Conservation (phyloP, 805 yeast species). For the Teunomyces panamensis region DNA sequence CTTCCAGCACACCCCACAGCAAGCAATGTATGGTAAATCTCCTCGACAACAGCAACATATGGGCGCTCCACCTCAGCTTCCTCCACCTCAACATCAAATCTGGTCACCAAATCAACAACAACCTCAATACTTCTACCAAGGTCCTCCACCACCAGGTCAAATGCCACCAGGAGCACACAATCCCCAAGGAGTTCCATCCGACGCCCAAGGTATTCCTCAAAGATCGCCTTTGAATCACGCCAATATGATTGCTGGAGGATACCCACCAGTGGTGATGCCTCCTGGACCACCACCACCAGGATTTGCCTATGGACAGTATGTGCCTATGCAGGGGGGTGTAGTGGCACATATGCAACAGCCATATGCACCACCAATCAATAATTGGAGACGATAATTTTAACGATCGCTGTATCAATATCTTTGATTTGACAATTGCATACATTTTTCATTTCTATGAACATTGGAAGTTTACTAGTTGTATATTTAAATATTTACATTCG, state of each 20-base stretch:
- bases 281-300: slow-evolving; percentile 30
- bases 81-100: slow-evolving; percentile 26
- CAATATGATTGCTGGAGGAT: slow-evolving; percentile 17
- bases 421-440: slow-evolving; percentile 2
- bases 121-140: slow-evolving; percentile 21
- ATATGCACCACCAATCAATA: slow-evolving; percentile 19
- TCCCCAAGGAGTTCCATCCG: slow-evolving; percentile 3
- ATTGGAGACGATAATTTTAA: slow-evolving; percentile 22
- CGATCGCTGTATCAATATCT: not conserved
- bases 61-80: slow-evolving; percentile 20
- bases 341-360: slow-evolving; percentile 20
- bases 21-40: slow-evolving; percentile 8
- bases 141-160: slow-evolving; percentile 12
- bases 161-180: slow-evolving; percentile 7
- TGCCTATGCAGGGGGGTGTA: slow-evolving; percentile 32
- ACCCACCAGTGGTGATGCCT: slow-evolving; percentile 13
- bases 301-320: slow-evolving; percentile 36
- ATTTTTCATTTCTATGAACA: not conserved
- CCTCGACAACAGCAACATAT: slow-evolving; percentile 14
- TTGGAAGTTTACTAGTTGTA: not conserved
- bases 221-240: slow-evolving; percentile 23
- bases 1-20: slow-evolving; percentile 10
- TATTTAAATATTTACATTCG: not conserved
- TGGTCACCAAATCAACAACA: slow-evolving; percentile 21
- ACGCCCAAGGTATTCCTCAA: slow-evolving; percentile 9